Conservation (phyloP, 257 asterid species). For the Linaria vulgaris region DNA sequence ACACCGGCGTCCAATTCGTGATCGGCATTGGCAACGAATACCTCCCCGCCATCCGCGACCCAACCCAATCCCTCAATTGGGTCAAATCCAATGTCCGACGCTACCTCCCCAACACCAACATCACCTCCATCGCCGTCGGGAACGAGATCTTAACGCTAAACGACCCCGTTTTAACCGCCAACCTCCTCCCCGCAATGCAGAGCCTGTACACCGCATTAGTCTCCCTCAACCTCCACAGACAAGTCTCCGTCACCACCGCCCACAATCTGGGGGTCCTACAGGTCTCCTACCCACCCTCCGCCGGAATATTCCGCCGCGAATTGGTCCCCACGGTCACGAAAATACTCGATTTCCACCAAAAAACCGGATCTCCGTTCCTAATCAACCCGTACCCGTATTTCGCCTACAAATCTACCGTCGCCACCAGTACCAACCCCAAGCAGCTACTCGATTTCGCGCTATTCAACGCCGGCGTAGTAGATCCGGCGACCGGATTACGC, state of each 20-base stretch:
- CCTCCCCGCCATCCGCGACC: conserved; percentile 53
- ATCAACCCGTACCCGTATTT: conserved; percentile 85
- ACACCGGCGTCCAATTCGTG: conserved; percentile 72
- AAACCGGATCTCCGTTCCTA: conserved; percentile 60
- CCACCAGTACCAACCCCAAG: conserved; percentile 36
- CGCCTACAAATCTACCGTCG: conserved; percentile 51
- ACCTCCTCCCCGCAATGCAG: conserved; percentile 81
- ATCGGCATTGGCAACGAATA: conserved; percentile 68
- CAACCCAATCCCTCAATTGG: conserved; percentile 60
- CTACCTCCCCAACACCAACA: conserved; percentile 67
- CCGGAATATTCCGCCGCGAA: conserved; percentile 63
- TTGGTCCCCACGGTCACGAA: conserved; percentile 41
- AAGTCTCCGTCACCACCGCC: conserved; percentile 71
- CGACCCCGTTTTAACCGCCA: conserved; percentile 50
- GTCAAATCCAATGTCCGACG: conserved; percentile 59
- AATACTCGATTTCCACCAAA: conserved; percentile 60
- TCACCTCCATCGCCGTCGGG: conserved; percentile 74
- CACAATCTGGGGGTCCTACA: conserved; percentile 71
- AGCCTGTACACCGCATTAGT: conserved; percentile 58
- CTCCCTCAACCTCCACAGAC: conserved; percentile 51
- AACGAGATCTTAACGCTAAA: conserved; percentile 71
- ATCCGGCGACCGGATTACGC: conserved; percentile 49
- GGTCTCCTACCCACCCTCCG: conserved; percentile 78
- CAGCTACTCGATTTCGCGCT: conserved; percentile 61
- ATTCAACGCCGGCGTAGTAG: conserved; percentile 54